Percentiles rank a stretch among this genome's conserved stretches.
phyloP scores from a whole-genome alignment of 495 filamentous ascomycete species.

The Margaritispora aquatica region DNA sequence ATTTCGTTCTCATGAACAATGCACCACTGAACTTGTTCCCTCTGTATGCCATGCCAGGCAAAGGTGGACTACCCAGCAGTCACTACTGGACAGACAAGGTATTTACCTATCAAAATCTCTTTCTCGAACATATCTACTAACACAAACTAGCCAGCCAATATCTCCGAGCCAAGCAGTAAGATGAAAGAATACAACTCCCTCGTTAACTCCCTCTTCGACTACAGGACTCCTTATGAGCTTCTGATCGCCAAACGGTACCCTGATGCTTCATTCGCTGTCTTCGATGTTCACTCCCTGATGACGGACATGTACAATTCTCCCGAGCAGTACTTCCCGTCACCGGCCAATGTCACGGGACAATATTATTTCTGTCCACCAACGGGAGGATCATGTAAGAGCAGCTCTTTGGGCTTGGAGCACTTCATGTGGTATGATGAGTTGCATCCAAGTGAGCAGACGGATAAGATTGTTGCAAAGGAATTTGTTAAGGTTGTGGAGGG shows the following conservation, averaged over 20 bases:
- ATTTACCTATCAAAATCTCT: too few species aligned
- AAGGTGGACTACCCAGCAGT: constrained; percentile 42
- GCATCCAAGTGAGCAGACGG: constrained; percentile 57
- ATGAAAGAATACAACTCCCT: constrained; percentile 56
- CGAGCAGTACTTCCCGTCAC: constrained; percentile 49
- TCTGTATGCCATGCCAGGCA: constrained; percentile 45
- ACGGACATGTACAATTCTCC: constrained; percentile 58
- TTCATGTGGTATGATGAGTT: constrained; percentile 55
- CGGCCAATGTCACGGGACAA: constrained; percentile 56
- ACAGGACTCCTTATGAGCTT: constrained; percentile 51
- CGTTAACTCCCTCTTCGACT: constrained; percentile 56
- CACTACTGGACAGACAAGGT: constrained; percentile 57
- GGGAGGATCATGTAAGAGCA: constrained; percentile 25
- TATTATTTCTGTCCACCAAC: constrained; percentile 44
- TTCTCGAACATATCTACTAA: not conserved
- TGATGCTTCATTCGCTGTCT: constrained; percentile 54
- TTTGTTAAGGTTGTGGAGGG: constrained; percentile 56
- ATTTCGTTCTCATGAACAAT: constrained; percentile 63
- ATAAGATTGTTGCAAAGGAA: constrained; percentile 47
- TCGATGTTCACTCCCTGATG: constrained; percentile 58
- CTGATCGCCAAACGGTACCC: constrained; percentile 48
- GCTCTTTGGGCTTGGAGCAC: constrained; percentile 26
- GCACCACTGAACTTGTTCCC: constrained; percentile 57
- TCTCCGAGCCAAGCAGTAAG: constrained; percentile 47
- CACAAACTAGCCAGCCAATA: constrained; percentile 37